These are phyloP conservation scores for Talaromyces marneffei DNA, from an alignment of 2,329 filamentous ascomycete species.

Conservation along the genomic window DNA sequence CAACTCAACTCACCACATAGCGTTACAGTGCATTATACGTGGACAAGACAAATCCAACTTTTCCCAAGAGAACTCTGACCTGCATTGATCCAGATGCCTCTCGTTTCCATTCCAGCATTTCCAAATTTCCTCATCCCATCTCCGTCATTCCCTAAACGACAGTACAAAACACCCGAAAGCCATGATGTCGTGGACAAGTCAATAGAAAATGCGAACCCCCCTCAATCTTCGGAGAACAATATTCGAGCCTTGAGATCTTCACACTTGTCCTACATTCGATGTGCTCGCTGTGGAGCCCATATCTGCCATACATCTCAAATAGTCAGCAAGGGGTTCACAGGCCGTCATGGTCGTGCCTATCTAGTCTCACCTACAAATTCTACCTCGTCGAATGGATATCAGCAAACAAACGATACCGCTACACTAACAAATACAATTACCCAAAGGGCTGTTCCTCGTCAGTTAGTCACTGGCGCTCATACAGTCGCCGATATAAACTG, in stretches of 20 bases:
- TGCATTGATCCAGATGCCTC: background rate
- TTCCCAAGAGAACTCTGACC: no score
- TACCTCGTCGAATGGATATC: background rate
- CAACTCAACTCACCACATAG: background rate
- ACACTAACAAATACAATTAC: slow-evolving; percentile 55
- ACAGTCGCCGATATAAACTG: slow-evolving; percentile 58
- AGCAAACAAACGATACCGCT: slow-evolving; percentile 19
- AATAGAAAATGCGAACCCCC: background rate
- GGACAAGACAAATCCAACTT: no score
- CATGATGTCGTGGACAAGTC: background rate
- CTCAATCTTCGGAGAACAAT: background rate
- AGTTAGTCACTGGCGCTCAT: slow-evolving; percentile 58
- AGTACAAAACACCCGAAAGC: background rate
- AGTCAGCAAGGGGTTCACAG: slow-evolving; percentile 60
- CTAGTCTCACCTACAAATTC: slow-evolving; percentile 44
- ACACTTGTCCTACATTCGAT: slow-evolving; percentile 52
- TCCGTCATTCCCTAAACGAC: slow-evolving; percentile 41
- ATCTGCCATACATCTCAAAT: slow-evolving; percentile 56
- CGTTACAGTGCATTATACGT: background rate
- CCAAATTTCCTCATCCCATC: slow-evolving; percentile 16
- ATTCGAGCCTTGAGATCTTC: background rate
- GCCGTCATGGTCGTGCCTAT: slow-evolving; percentile 59
- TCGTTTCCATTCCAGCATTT: slow-evolving; percentile 8
- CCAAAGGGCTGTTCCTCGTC: slow-evolving; percentile 51
- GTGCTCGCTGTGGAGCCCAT: slow-evolving; percentile 54